Base-by-base conservation (phyloP, 495 filamentous ascomycete species). In the Aspergillus indologenus region DNA sequence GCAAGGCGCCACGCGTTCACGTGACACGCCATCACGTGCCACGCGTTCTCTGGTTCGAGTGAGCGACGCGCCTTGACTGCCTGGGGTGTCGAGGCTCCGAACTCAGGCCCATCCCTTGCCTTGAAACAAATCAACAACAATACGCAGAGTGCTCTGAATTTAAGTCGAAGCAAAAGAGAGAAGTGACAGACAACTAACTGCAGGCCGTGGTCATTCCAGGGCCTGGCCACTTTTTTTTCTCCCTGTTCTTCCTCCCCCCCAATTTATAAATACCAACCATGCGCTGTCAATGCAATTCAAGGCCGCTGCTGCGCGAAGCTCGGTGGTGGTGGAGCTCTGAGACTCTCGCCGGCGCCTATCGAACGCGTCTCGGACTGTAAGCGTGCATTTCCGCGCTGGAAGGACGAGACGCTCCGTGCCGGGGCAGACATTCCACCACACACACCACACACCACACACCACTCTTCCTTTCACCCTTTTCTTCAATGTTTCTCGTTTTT, bases 311-410 rank as follows among this genome's bases (percentile, higher is more conserved):
- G 62, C 65, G 62, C 58, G 65, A 65, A 40, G 53, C 55, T 55
- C 45, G 49, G 54, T 60, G 65, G 54, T 60, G 65, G 72, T 76
- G 73, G 71, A 73, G 69, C 61, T 56, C 53, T 40, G 20, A 11
- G 45, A 62, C 52, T 59, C 68, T 73, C 68, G 64, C 65, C 68
- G 74, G 72, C 72, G 73, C 69, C 72, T 76, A 73, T 72, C 68
- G 72, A 76, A 78, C 75, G 75, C 75, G 75, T 78, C 75, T 77
- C 73, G 71, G 73, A 57, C 58, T 75, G 72, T 72, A 76, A 75
- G 73, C 74, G 74, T 75, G 70, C 73, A 73, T 76, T 76, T 74
- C 71, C 75, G 72, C 72, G 71, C 63, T 73, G 71, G 65, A 67
- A 61, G 68, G 68, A 73, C 71, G 59, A 74, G 68, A 70, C 71